A percentile compares a stretch with the other conserved stretches of the same genome.
Evolutionary conservation across 2,329 filamentous ascomycete genomes (phyloP).

Genomic region (Rutstroemia sp.): DNA sequence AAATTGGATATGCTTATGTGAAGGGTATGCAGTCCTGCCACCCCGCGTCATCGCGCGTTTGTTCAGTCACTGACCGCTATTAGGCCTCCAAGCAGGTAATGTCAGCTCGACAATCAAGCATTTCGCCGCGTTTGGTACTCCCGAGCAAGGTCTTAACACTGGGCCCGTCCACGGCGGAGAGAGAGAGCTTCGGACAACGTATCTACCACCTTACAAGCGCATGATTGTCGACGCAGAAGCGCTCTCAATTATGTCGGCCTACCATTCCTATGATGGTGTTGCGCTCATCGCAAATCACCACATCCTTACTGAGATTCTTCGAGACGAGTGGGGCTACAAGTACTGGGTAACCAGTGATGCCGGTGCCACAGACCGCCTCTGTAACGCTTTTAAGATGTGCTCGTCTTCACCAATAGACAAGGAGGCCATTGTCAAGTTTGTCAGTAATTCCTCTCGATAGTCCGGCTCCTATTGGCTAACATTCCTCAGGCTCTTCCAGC

Average conservation of each 20-base stretch:
- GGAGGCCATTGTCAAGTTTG: constrained; percentile 54
- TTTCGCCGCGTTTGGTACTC: constrained; percentile 60
- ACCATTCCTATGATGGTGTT: constrained; percentile 67
- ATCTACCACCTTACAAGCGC: constrained; percentile 56
- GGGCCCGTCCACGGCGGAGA: constrained; percentile 47
- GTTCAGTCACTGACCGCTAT: constrained; percentile 31
- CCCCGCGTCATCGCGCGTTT: too few relatives aligned
- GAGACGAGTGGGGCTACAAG: constrained; percentile 66
- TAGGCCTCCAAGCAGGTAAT: constrained; percentile 54
- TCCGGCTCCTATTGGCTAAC: background rate
- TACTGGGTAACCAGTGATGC: constrained; percentile 61
- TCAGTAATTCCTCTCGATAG: constrained; percentile 20
- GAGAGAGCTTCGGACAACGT: constrained; percentile 46
- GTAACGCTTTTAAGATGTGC: constrained; percentile 58
- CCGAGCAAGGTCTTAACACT: constrained; percentile 67
- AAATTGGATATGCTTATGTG: constrained; percentile 55
- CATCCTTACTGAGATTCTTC: constrained; percentile 59
- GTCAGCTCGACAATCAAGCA: constrained; percentile 71
- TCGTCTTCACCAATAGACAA: constrained; percentile 51
- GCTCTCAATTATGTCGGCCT: constrained; percentile 65
- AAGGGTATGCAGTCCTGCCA: constrained; percentile 38
- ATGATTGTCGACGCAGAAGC: constrained; percentile 64
- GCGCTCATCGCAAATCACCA: constrained; percentile 59
- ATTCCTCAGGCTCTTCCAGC: constrained; percentile 47
- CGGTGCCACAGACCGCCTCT: constrained; percentile 62